Evolutionary conservation across 805 yeast genomes (phyloP).

Genomic region (Lipomyces lipofer): DNA sequence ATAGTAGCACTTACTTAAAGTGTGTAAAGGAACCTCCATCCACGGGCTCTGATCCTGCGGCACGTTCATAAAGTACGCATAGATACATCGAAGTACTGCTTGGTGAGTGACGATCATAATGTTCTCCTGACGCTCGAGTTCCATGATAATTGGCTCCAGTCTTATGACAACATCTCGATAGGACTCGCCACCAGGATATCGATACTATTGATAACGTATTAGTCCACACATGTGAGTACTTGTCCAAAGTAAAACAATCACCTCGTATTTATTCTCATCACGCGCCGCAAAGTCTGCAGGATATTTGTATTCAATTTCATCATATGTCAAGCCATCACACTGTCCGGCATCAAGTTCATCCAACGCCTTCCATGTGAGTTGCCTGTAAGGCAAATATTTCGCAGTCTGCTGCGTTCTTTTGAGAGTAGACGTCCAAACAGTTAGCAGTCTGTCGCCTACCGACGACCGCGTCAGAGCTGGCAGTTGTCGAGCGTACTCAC

Average conservation of each 20-base stretch:
- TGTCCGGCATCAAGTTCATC: constrained; percentile 98
- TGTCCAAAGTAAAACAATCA: not conserved
- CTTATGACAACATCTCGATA: constrained; percentile 94
- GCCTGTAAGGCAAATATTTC: constrained; percentile 71
- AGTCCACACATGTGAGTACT: not conserved
- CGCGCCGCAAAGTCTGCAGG: constrained; percentile 96
- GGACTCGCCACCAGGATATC: constrained; percentile 97
- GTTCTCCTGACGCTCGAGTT: constrained; percentile 94
- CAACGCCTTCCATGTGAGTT: constrained; percentile 92
- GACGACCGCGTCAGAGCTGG: constrained; percentile 73
- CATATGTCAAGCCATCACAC: constrained; percentile 96
- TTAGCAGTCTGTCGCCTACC: constrained; percentile 56
- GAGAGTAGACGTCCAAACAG: constrained; percentile 95
- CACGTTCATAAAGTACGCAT: constrained; percentile 97
- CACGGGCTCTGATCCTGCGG: constrained; percentile 98
- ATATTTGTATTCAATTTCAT: constrained; percentile 76
- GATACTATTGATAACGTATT: constrained; percentile 49
- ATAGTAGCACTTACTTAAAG: constrained; percentile 51
- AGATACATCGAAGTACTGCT: constrained; percentile 92
- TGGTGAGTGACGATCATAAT: constrained; percentile 95
- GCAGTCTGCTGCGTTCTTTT: constrained; percentile 93
- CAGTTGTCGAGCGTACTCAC: constrained; percentile 75
- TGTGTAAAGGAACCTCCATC: constrained; percentile 98
- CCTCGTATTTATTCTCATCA: constrained; percentile 89
- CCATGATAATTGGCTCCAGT: constrained; percentile 97